Percentiles rank a stretch among this genome's conserved stretches.
These are phyloP conservation scores for Protea cynaroides DNA, from an alignment of 164 flowering plant genomes.

Conservation along the genomic window DNA sequence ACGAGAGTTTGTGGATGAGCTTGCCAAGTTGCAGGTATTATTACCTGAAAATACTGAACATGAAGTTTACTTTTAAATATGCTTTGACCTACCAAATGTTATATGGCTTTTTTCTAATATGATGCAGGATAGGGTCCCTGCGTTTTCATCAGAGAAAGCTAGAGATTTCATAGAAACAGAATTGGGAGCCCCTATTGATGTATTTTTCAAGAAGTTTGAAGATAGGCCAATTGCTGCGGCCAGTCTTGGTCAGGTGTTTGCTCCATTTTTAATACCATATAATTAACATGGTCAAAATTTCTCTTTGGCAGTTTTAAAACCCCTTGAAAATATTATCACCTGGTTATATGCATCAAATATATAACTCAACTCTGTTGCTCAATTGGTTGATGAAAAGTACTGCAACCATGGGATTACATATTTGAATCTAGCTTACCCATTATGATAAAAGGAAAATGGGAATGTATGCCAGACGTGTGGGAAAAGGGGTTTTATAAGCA, in stretches of 20 bases:
- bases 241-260: constrained; percentile 98
- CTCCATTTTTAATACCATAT: constrained; percentile 11
- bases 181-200: constrained; percentile 69
- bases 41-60: not conserved
- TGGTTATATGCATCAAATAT: not conserved
- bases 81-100: not conserved
- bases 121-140: constrained; percentile 91
- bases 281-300: not conserved
- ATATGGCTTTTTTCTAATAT: constrained; percentile 1
- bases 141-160: constrained; percentile 79
- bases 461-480: too few species aligned
- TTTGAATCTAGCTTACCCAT: too few species aligned
- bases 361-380: not conserved
- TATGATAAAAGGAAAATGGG: too few species aligned
- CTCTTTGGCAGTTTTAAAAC: not conserved
- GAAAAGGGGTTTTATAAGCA: too few species aligned
- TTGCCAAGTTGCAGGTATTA: constrained; percentile 91
- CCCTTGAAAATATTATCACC: not conserved
- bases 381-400: too few species aligned
- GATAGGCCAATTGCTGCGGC: constrained; percentile 97
- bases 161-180: constrained; percentile 62
- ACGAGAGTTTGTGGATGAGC: constrained; percentile 84
- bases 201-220: constrained; percentile 76
- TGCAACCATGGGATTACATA: too few species aligned
- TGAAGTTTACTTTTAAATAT: not conserved